A percentile compares a stretch with the other conserved stretches of the same genome.
These are phyloP conservation scores for Trypanosoma caninum DNA, from an alignment of 208 protist genomes.

Conservation along the genomic window DNA sequence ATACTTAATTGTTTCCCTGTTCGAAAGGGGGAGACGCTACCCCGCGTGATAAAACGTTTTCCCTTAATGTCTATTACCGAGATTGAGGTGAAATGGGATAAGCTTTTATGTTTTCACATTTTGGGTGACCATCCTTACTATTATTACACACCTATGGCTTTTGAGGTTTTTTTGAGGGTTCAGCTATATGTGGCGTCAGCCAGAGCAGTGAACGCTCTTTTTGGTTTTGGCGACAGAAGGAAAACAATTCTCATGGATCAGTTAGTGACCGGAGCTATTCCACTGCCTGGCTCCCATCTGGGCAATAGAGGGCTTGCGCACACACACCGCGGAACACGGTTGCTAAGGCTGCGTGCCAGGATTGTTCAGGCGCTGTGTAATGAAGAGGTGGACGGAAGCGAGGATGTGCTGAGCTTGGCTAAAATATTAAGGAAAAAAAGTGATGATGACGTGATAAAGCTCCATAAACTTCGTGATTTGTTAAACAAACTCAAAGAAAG, in stretches of 20 bases:
- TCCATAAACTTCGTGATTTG: neutral
- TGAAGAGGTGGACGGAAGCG: neutral
- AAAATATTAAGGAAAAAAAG: neutral
- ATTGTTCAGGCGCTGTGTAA: conserved; percentile 8
- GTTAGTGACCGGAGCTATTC: conserved; percentile 10
- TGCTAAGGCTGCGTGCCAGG: neutral
- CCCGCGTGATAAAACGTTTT: conserved; percentile 18
- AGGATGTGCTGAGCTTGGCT: conserved; percentile 3
- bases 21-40: neutral
- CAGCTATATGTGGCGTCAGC: conserved; percentile 23
- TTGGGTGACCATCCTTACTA: conserved; percentile 24
- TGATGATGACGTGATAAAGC: conserved; percentile 5
- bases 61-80: conserved; percentile 15
- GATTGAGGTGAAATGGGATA: conserved; percentile 19
- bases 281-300: conserved; percentile 3
- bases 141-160: conserved; percentile 21
- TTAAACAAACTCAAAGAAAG: neutral
- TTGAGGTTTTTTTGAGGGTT: conserved; percentile 23
- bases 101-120: conserved; percentile 20
- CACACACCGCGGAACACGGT: neutral
- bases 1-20: conserved; percentile 24
- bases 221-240: neutral
- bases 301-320: neutral
- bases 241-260: conserved; percentile 9
- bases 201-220: conserved; percentile 15